These are phyloP conservation scores for Colletotrichum sp. DNA, from an alignment of 2,329 filamentous ascomycete genomes.

Conservation along the genomic window DNA sequence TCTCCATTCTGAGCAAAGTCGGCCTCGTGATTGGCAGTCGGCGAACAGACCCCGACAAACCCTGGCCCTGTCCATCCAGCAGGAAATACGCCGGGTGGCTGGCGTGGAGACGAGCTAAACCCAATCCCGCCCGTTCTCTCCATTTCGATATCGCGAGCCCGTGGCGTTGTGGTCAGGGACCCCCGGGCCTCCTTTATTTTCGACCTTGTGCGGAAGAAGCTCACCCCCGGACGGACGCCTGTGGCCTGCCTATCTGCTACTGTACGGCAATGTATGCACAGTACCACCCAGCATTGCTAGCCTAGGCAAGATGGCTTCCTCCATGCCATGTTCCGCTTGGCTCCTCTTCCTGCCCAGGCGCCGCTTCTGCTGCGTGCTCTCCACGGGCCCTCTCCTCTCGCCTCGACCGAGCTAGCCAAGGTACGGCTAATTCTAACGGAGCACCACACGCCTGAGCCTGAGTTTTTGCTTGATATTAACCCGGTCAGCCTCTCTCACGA, in stretches of 20 bases:
- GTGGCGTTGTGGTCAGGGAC: slow-evolving; percentile 4
- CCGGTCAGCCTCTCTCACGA: slow-evolving; percentile 8
- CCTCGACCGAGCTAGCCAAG: neutral
- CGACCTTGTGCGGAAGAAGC: slow-evolving; percentile 2
- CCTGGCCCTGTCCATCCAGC: neutral
- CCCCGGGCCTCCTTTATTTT: slow-evolving; percentile 21
- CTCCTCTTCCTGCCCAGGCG: neutral
- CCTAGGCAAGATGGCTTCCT: neutral
- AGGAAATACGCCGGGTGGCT: slow-evolving; percentile 23
- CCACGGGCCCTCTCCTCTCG: neutral
- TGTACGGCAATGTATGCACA: neutral
- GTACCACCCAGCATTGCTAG: neutral
- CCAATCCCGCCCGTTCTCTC: slow-evolving; percentile 12
- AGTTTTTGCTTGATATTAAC: slow-evolving; percentile 20
- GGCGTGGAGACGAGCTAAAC: slow-evolving; percentile 19
- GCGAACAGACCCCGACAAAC: slow-evolving; percentile 1
- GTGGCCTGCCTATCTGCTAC: neutral
- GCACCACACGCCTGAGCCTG: neutral
- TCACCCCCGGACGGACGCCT: neutral
- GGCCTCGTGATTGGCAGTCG: slow-evolving; percentile 13
- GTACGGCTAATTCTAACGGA: slow-evolving; percentile 1
- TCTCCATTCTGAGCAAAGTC: neutral
- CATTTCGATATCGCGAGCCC: slow-evolving; percentile 12
- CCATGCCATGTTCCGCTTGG: slow-evolving; percentile 1
- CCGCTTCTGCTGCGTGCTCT: neutral